These are phyloP conservation scores for Basidiobolus meristosporus DNA, from an alignment of 371 early-diverging fungal genomes.

Conservation along the genomic window DNA sequence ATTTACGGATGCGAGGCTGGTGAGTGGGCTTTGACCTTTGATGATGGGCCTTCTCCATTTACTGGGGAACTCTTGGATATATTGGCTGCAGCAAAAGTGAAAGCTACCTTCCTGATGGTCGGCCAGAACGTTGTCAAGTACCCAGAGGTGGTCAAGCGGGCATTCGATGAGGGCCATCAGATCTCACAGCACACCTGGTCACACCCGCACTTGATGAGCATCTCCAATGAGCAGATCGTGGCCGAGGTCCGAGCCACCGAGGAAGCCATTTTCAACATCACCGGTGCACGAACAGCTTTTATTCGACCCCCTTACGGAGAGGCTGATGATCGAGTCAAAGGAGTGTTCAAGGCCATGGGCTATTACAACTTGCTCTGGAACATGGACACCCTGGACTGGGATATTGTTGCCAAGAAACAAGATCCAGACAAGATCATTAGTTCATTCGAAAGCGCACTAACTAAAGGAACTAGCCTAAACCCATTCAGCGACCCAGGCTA, in stretches of 20 bases:
- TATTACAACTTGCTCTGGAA: constrained; percentile 1
- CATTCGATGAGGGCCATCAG: constrained; percentile 20
- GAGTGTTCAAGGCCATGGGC: background rate
- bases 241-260: constrained; percentile 12
- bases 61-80: constrained; percentile 15
- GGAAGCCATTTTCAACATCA: constrained; percentile 9
- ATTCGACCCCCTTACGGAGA: constrained; percentile 21
- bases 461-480: background rate
- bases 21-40: constrained; percentile 20
- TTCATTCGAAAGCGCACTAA: background rate
- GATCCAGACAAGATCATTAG: background rate
- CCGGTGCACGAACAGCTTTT: constrained; percentile 12
- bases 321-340: constrained; percentile 1
- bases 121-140: constrained; percentile 15
- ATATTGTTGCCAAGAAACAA: background rate
- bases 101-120: constrained; percentile 45
- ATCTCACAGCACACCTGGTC: constrained; percentile 27
- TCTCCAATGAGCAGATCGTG: constrained; percentile 5
- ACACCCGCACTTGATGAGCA: constrained; percentile 14
- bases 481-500: background rate
- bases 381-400: constrained; percentile 1
- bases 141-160: constrained; percentile 11
- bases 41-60: constrained; percentile 13
- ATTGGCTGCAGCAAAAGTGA: constrained; percentile 18
- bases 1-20: constrained; percentile 12